A percentile compares a stretch with the other conserved stretches of the same genome.
phyloP scores from a whole-genome alignment of 2,329 filamentous ascomycete genomes.

The Hymenoscyphus occultus region DNA sequence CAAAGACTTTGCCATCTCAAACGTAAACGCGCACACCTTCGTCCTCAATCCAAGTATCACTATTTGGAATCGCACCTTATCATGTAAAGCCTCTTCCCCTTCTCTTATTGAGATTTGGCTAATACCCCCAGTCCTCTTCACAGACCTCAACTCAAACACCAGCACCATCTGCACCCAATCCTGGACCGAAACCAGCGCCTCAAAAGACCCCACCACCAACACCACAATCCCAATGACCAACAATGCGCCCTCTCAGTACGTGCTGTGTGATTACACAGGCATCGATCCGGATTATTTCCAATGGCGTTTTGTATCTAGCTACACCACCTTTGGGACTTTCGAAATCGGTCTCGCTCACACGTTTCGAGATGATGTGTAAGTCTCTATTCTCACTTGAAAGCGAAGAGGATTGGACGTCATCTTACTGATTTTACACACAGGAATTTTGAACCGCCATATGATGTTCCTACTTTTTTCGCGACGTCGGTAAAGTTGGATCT shows the following conservation, averaged over 20 bases:
- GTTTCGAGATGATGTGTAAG: not conserved
- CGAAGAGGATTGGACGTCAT: no score
- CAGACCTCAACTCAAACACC: constrained; percentile 33
- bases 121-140: constrained; percentile 26
- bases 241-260: not conserved
- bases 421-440: not conserved
- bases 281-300: not conserved
- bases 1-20: constrained; percentile 1
- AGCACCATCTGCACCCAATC: constrained; percentile 26
- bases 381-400: not conserved
- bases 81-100: constrained; percentile 12
- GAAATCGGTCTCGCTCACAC: not conserved
- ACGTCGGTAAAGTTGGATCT: not conserved
- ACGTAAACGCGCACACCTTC: not conserved
- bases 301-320: not conserved
- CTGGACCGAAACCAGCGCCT: constrained; percentile 21
- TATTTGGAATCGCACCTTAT: constrained; percentile 17
- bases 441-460: not conserved
- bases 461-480: not conserved
- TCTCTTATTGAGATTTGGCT: constrained; percentile 1
- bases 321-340: not conserved
- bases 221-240: not conserved
- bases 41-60: not conserved
- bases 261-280: not conserved
- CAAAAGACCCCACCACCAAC: not conserved